Percentiles rank a stretch among this genome's conserved stretches.
These are phyloP conservation scores for Naganishia onofrii DNA, from an alignment of 768 basidiomycete species.

Conservation along the genomic window DNA sequence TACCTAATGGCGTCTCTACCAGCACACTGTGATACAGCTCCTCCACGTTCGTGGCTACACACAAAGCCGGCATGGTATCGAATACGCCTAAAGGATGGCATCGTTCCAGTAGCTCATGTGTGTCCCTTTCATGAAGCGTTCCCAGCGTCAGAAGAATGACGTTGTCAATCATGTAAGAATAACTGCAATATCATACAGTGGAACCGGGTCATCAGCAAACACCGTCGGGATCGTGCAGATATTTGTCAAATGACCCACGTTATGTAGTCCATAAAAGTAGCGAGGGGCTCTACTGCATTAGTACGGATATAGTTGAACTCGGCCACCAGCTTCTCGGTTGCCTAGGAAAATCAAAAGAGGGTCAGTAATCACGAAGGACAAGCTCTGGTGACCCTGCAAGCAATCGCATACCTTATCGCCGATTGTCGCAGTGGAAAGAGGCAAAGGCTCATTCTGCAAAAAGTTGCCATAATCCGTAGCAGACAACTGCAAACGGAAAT, in stretches of 20 bases:
- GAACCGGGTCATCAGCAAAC: neutral
- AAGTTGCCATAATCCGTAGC: conserved; percentile 98
- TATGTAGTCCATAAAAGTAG: conserved; percentile 94
- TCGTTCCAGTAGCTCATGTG: conserved; percentile 89
- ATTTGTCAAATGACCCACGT: conserved; percentile 63
- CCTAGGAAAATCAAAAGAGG: conserved; percentile 45
- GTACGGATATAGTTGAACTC: conserved; percentile 92
- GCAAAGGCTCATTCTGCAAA: conserved; percentile 90
- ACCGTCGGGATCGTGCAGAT: neutral
- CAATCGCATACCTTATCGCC: conserved; percentile 64
- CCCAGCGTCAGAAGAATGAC: conserved; percentile 95
- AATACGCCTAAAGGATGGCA: conserved; percentile 97
- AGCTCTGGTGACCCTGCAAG: neutral
- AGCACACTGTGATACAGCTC: conserved; percentile 95
- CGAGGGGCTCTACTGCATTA: conserved; percentile 85
- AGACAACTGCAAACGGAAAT: conserved; percentile 90
- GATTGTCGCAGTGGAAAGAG: conserved; percentile 88
- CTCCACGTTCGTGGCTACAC: conserved; percentile 97
- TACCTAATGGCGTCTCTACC: conserved; percentile 95
- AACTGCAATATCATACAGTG: conserved; percentile 62
- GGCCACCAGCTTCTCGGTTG: conserved; percentile 89
- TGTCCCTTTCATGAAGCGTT: conserved; percentile 93
- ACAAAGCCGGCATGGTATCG: conserved; percentile 98
- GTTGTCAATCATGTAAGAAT: conserved; percentile 99
- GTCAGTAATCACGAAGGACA: neutral